Evolutionary conservation across 169 alveolate species (phyloP).

Genomic region (Toxoplasma gondii): DNA sequence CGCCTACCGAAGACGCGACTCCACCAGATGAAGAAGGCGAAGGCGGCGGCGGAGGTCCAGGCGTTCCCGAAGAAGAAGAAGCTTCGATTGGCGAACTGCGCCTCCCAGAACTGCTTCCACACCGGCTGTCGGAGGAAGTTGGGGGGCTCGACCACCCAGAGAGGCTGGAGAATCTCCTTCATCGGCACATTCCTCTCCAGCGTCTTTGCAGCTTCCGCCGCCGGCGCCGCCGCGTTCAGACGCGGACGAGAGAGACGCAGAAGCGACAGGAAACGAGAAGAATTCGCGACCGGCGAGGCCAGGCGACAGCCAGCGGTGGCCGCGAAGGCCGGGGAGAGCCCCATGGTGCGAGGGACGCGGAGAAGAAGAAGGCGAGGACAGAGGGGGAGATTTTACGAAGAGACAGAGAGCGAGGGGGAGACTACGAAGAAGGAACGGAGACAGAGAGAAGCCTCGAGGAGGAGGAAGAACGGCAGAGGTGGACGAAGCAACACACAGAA

Average conservation of each 20-base stretch:
- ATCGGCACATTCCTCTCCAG: conserved; percentile 75
- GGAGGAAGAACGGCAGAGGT: neutral
- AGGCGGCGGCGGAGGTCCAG: conserved; percentile 88
- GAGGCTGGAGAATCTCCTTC: conserved; percentile 77
- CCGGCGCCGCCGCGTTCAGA: neutral
- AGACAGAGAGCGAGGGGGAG: too few relatives aligned
- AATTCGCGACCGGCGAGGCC: too few relatives aligned
- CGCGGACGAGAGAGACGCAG: neutral
- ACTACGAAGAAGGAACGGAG: too few relatives aligned
- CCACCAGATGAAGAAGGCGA: conserved; percentile 84
- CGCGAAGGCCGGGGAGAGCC: too few relatives aligned
- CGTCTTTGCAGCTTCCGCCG: neutral
- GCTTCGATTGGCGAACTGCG: conserved; percentile 82
- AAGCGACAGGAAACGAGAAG: neutral
- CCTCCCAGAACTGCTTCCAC: conserved; percentile 86
- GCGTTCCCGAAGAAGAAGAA: conserved; percentile 87
- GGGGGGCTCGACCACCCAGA: conserved; percentile 87
- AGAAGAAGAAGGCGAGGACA: too few relatives aligned
- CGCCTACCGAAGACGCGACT: conserved; percentile 80
- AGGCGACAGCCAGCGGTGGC: too few relatives aligned
- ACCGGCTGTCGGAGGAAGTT: conserved; percentile 85
- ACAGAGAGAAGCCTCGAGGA: neutral
- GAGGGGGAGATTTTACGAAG: too few relatives aligned
- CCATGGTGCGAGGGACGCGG: too few relatives aligned
- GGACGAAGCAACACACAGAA: neutral